A percentile compares a stretch with the other conserved stretches of the same genome.
phyloP scores from a whole-genome alignment of 352 stramenopile genomes.

The Globisporangium ultimum region DNA sequence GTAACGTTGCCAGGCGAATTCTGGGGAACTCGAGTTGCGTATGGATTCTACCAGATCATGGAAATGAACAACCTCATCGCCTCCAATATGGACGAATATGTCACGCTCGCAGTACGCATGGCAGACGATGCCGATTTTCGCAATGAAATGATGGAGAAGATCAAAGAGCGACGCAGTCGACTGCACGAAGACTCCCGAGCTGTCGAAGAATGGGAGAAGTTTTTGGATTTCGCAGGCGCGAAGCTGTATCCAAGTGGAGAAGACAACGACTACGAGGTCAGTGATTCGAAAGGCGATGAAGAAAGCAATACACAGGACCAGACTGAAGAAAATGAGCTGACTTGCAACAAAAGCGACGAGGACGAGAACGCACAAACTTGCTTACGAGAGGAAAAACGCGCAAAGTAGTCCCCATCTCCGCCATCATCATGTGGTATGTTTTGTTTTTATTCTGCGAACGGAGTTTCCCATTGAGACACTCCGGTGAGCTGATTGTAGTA shows the following conservation, averaged over 20 bases:
- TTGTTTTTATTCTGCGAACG: slow-evolving; percentile 7
- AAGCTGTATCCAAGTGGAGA: slow-evolving; percentile 26
- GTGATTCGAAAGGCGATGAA: background rate
- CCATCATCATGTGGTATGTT: background rate
- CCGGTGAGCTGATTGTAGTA: slow-evolving; percentile 62
- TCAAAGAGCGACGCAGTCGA: slow-evolving; percentile 31
- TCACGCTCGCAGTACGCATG: slow-evolving; percentile 43
- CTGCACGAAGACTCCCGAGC: slow-evolving; percentile 43
- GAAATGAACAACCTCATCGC: slow-evolving; percentile 48
- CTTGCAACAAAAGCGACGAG: background rate
- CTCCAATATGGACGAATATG: slow-evolving; percentile 45
- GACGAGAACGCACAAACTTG: background rate
- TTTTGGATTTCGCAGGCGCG: slow-evolving; percentile 49
- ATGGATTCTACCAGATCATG: slow-evolving; percentile 69
- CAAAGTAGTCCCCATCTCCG: no score
- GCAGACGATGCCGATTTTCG: slow-evolving; percentile 46
- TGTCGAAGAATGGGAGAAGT: slow-evolving; percentile 68
- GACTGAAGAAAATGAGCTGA: background rate
- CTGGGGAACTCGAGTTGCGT: slow-evolving; percentile 63
- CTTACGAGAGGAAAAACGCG: background rate
- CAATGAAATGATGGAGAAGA: slow-evolving; percentile 33
- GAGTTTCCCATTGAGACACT: slow-evolving; percentile 53
- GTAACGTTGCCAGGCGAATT: slow-evolving; percentile 57
- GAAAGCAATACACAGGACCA: background rate
- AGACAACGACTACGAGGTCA: background rate